Evolutionary conservation across 805 yeast genomes (phyloP), one percentile per base, ranked within the genome.

Genomic region (Hanseniaspora jakobsenii): DNA sequence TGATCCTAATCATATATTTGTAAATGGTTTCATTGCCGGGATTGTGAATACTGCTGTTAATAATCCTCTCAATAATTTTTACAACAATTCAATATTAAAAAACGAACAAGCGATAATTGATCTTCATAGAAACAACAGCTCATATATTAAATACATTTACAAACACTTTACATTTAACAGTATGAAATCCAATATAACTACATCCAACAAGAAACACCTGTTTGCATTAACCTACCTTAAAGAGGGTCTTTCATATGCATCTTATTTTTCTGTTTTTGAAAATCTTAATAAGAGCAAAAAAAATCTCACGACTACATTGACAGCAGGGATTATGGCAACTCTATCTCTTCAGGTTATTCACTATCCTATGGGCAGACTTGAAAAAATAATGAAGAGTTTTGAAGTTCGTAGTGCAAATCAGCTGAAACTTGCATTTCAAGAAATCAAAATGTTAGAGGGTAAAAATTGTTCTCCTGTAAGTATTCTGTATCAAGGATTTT

Each of bases 51-150:
- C 94, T n/a, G 63, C 84, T 14, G 87, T 84, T 0, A 94, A 95
- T 2, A 89, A 95, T 1, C 97, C 97, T 0, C 69, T 89, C 4
- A 96, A 89, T 61, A 95, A 96, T 6, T 75, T 89, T 3, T 81
- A 80, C 55, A 75, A 94, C 1, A 69, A 96, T 51, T 82, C 87
- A 51, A 70, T 77, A 1, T 10, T 38, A 9, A 18, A 32, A 19
- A 34, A 40, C 17, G 78, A 84, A 4, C 73, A 80, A 9, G 94
- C 85, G 51, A 63, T 87, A 43, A 61, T 84, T 13, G 70, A 72
- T 42, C 81, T 85, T 6, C 52, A 55, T 18, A 47, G 52, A 54
- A 67, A 70, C 26, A 78, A 81, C 59, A 72, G 72, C 47, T 80
- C 80, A 47, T 59, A 87, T 47, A 84, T 95, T 93, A 62, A 63